These are phyloP conservation scores for Suhomyces tanzawaensis DNA, from an alignment of 805 yeast genomes.

Conservation along the genomic window DNA sequence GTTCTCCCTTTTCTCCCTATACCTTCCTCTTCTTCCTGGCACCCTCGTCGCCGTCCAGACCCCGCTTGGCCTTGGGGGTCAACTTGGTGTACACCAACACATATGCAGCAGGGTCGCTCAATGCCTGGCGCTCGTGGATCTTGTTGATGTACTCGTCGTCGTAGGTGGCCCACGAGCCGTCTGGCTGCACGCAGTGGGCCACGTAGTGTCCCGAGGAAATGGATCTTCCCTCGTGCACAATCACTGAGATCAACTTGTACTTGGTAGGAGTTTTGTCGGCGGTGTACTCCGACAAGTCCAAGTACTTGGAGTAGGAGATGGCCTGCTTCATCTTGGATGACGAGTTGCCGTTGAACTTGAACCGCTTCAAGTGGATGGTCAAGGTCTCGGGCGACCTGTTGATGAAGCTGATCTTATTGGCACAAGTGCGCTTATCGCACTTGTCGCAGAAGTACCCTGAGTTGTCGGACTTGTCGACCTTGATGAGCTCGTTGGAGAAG, in stretches of 20 bases:
- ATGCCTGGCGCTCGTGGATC: slow-evolving; percentile 68
- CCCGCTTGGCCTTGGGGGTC: slow-evolving; percentile 46
- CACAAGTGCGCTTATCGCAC: slow-evolving; percentile 75
- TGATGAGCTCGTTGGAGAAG: slow-evolving; percentile 78
- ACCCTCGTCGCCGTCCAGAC: neutral
- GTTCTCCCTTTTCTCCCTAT: no score
- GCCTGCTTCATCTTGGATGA: slow-evolving; percentile 86
- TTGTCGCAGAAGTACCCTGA: slow-evolving; percentile 85
- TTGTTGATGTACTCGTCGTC: slow-evolving; percentile 87
- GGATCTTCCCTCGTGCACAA: slow-evolving; percentile 93
- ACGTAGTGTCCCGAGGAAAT: slow-evolving; percentile 91
- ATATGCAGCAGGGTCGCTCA: slow-evolving; percentile 86
- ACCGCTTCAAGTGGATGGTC: slow-evolving; percentile 83
- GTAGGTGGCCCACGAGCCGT: slow-evolving; percentile 88
- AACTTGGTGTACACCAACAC: slow-evolving; percentile 80
- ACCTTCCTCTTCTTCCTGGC: slow-evolving; percentile 9
- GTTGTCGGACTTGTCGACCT: slow-evolving; percentile 57
- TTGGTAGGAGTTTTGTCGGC: slow-evolving; percentile 31
- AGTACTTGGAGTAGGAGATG: slow-evolving; percentile 72
- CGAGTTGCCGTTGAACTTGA: slow-evolving; percentile 77
- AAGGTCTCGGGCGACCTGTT: slow-evolving; percentile 85
- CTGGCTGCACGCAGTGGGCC: slow-evolving; percentile 88
- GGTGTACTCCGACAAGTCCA: slow-evolving; percentile 66
- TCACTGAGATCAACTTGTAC: slow-evolving; percentile 77
- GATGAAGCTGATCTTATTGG: slow-evolving; percentile 71